Conservation (phyloP, 495 filamentous ascomycete species). For the Opeltia flavorubescens region DNA sequence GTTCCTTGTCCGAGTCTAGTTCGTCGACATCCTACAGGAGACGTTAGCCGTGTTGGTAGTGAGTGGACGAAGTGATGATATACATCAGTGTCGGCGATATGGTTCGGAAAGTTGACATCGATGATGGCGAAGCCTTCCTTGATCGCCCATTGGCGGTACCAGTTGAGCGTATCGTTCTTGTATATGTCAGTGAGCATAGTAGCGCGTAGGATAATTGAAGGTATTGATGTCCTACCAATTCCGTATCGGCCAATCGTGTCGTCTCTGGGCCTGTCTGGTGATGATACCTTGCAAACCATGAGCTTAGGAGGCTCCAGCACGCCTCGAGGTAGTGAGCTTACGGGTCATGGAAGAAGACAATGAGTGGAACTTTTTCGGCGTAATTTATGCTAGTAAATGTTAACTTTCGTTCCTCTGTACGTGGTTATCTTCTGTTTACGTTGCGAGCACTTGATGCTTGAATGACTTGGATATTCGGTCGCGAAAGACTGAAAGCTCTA, state of each 20-base stretch:
- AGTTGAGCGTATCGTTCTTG: constrained; percentile 62
- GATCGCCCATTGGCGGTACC: constrained; percentile 72
- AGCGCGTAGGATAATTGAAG: neutral
- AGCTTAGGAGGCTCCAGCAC: constrained; percentile 1
- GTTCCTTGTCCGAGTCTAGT: constrained; percentile 10
- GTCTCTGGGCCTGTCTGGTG: neutral
- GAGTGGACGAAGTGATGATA: constrained; percentile 7
- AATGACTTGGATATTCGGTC: constrained; percentile 61
- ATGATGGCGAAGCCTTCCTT: constrained; percentile 62
- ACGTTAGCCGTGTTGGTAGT: constrained; percentile 1
- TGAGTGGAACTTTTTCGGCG: constrained; percentile 34
- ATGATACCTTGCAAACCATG: constrained; percentile 10
- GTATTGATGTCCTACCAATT: constrained; percentile 49
- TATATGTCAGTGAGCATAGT: constrained; percentile 24
- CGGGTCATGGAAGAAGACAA: constrained; percentile 76
- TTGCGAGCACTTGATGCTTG: constrained; percentile 80
- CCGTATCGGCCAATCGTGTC: constrained; percentile 32
- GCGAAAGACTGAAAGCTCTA: constrained; percentile 57
- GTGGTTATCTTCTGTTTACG: constrained; percentile 31
- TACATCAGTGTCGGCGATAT: constrained; percentile 44
- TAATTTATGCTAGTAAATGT: constrained; percentile 35
- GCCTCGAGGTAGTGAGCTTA: constrained; percentile 28
- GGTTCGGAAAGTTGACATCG: constrained; percentile 77
- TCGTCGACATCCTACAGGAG: constrained; percentile 2
- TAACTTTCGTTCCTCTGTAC: constrained; percentile 6